A percentile compares a stretch with the other conserved stretches of the same genome.
phyloP scores from a whole-genome alignment of 306 rosid genomes.

The Malus orientalis region DNA sequence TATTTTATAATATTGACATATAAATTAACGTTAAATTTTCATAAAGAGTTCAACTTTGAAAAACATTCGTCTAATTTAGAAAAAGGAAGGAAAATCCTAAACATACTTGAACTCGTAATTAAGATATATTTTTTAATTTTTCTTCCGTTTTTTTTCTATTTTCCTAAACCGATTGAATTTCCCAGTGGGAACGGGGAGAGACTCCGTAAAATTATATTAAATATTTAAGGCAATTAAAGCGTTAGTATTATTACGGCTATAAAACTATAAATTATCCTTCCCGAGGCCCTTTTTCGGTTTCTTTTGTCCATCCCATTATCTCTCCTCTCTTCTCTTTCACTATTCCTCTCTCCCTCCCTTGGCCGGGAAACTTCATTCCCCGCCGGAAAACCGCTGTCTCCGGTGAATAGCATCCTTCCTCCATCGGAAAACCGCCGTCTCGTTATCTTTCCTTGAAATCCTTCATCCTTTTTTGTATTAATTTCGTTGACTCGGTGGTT shows the following conservation, averaged over 20 bases:
- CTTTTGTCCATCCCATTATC: slow-evolving; percentile 32
- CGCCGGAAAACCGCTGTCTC: slow-evolving; percentile 24
- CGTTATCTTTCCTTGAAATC: slow-evolving; percentile 5
- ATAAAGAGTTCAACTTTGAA: too few species aligned
- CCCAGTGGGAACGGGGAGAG: background rate
- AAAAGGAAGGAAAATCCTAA: background rate
- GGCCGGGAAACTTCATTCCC: slow-evolving; percentile 47
- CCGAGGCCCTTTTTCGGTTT: slow-evolving; percentile 50
- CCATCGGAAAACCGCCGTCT: slow-evolving; percentile 3
- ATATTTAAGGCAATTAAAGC: slow-evolving; percentile 30
- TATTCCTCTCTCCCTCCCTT: slow-evolving; percentile 31
- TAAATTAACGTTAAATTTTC: too few species aligned
- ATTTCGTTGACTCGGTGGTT: slow-evolving; percentile 9
- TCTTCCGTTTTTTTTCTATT: background rate
- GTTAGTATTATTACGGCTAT: slow-evolving; percentile 42
- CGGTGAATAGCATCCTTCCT: slow-evolving; percentile 16
- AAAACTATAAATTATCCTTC: slow-evolving; percentile 59
- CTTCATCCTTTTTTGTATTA: background rate
- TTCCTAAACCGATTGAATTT: background rate
- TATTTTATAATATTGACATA: too few species aligned
- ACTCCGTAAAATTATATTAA: background rate
- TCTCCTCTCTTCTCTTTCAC: slow-evolving; percentile 33
- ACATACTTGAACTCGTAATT: background rate
- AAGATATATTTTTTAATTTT: background rate
- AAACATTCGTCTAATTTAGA: too few species aligned